phyloP scores from a whole-genome alignment of 306 rosid species.

The Prunus mira region DNA sequence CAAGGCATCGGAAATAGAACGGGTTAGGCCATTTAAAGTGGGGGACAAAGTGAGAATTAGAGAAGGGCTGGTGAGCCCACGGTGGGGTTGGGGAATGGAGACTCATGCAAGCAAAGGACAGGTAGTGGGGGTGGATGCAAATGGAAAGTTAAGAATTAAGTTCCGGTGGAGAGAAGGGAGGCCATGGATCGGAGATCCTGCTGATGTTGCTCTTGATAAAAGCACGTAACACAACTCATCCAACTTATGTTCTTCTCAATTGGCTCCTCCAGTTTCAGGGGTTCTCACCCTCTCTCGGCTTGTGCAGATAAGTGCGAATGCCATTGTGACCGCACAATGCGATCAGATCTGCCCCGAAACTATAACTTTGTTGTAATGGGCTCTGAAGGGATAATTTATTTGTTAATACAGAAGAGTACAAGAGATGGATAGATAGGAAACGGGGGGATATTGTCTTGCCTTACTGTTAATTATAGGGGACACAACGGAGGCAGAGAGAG shows the following conservation, averaged over 20 bases:
- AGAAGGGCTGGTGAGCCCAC: constrained; percentile 81
- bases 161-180: constrained; percentile 98
- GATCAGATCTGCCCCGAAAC: constrained; percentile 18
- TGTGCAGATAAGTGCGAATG: constrained; percentile 28
- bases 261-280: constrained; percentile 29
- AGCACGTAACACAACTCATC: constrained; percentile 33
- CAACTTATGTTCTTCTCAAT: constrained; percentile 31
- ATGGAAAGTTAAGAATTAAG: constrained; percentile 85
- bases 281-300: constrained; percentile 21
- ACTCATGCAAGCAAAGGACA: constrained; percentile 89
- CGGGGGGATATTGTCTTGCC: constrained; percentile 27
- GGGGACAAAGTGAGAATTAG: constrained; percentile 86
- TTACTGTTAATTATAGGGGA: constrained; percentile 29
- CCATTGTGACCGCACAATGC: constrained; percentile 18
- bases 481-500: constrained; percentile 30
- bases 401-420: constrained; percentile 34
- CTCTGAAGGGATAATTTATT: constrained; percentile 31
- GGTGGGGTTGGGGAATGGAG: constrained; percentile 99
- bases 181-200: constrained; percentile 98
- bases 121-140: constrained; percentile 92
- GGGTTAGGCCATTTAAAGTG: constrained; percentile 60
- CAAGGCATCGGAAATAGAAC: constrained; percentile 79
- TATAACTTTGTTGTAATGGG: constrained; percentile 22
- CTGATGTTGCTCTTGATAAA: constrained; percentile 73
- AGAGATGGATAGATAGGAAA: constrained; percentile 30